Conservation (phyloP, 2,329 filamentous ascomycete species). For the Raffaelea deltoideospora region DNA sequence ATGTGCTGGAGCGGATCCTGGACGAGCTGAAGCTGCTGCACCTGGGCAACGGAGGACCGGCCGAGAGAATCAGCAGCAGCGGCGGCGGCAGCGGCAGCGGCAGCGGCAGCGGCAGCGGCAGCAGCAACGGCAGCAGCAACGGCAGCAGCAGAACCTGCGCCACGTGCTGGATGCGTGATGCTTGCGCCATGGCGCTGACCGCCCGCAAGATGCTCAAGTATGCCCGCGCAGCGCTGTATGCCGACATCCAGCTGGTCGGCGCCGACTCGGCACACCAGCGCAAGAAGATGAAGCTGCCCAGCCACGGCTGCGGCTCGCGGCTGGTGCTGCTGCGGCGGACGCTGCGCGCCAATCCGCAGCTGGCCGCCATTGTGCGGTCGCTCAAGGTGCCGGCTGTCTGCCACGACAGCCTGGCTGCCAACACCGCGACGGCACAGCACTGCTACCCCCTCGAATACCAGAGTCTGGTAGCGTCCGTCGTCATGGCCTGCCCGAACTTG, state of each 20-base stretch:
- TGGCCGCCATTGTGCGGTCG: conserved; percentile 39
- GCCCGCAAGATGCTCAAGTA: conserved; percentile 36
- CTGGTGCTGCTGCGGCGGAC: conserved; percentile 42
- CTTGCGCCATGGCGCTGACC: conserved; percentile 32
- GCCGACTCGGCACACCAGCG: conserved; percentile 34
- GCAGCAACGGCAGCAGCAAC: too few relatives aligned
- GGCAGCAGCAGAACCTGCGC: conserved; percentile 38
- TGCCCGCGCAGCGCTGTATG: conserved; percentile 38
- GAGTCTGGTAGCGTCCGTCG: conserved; percentile 40
- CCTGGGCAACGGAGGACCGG: too few relatives aligned
- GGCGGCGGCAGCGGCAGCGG: too few relatives aligned
- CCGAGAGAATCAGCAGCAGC: too few relatives aligned
- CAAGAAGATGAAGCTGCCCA: conserved; percentile 37
- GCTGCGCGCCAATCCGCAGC: conserved; percentile 33
- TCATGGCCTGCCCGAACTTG: conserved; percentile 51
- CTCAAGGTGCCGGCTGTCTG: conserved; percentile 34
- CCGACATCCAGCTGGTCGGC: conserved; percentile 42
- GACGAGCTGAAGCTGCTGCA: conserved; percentile 37
- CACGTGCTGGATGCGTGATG: conserved; percentile 51
- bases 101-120: too few relatives aligned
- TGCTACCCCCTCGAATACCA: conserved; percentile 40
- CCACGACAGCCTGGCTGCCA: not conserved
- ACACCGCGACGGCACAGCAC: too few relatives aligned
- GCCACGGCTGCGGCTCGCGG: conserved; percentile 35
- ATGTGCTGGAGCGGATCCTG: conserved; percentile 42